A percentile compares a stretch with the other conserved stretches of the same genome.
phyloP scores from a whole-genome alignment of 768 basidiomycete species.

The Hypholoma fasciculare region DNA sequence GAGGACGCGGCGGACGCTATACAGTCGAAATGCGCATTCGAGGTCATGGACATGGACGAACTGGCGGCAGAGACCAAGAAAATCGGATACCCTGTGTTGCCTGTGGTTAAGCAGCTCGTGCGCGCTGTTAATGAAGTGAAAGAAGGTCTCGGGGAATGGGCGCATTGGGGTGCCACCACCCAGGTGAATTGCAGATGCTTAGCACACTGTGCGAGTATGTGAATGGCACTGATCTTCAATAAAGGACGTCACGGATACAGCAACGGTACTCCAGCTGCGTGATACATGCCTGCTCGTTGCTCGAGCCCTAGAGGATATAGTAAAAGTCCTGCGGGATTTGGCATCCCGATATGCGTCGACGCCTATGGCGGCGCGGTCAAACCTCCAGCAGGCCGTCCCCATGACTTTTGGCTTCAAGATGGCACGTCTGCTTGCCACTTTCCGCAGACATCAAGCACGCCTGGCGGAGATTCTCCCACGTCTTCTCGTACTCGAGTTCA shows the following conservation, averaged over 20 bases:
- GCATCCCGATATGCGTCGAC: slow-evolving; percentile 33
- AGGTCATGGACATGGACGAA: slow-evolving; percentile 36
- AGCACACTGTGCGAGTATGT: neutral
- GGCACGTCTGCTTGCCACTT: slow-evolving; percentile 43
- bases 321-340: slow-evolving; percentile 25
- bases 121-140: slow-evolving; percentile 30
- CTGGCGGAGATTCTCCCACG: slow-evolving; percentile 36
- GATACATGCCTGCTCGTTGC: slow-evolving; percentile 34
- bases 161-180: slow-evolving; percentile 49
- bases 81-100: slow-evolving; percentile 47
- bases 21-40: slow-evolving; percentile 27
- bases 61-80: slow-evolving; percentile 38
- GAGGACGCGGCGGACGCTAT: slow-evolving; percentile 35
- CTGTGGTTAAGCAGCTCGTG: slow-evolving; percentile 44
- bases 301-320: slow-evolving; percentile 28
- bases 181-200: slow-evolving; percentile 31
- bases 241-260: slow-evolving; percentile 50
- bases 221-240: slow-evolving; percentile 1
- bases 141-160: slow-evolving; percentile 43
- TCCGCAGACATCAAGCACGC: slow-evolving; percentile 37
- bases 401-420: slow-evolving; percentile 49
- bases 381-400: slow-evolving; percentile 49
- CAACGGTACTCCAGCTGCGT: slow-evolving; percentile 41
- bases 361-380: slow-evolving; percentile 46
- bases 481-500: slow-evolving; percentile 41